A percentile compares a stretch with the other conserved stretches of the same genome.
phyloP scores from a whole-genome alignment of 208 protist genomes.

The Sergeia podlipaevii region DNA sequence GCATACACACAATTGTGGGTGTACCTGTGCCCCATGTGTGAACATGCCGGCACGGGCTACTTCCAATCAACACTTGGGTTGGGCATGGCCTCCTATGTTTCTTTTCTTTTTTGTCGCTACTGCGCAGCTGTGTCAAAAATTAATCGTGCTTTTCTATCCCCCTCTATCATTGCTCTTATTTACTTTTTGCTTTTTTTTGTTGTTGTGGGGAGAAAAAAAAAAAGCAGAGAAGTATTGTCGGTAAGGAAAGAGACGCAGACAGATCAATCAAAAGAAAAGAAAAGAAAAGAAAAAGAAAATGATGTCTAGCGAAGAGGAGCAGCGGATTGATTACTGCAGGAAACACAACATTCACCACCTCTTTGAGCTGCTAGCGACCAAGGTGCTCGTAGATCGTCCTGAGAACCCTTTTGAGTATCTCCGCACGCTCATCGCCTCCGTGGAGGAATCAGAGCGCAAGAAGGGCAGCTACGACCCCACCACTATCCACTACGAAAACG shows the following conservation, averaged over 20 bases:
- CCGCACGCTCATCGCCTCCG: slow-evolving; percentile 52
- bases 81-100: too few species aligned
- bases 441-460: slow-evolving; percentile 77
- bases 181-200: slow-evolving; percentile 9
- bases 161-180: background rate
- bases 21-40: too few species aligned
- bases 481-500: slow-evolving; percentile 33
- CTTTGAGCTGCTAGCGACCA: slow-evolving; percentile 88
- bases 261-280: background rate
- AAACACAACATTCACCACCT: slow-evolving; percentile 90
- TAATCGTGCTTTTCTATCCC: too few species aligned
- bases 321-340: slow-evolving; percentile 81
- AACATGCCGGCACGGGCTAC: too few species aligned
- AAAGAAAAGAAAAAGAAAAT: background rate
- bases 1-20: too few species aligned
- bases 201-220: background rate
- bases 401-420: slow-evolving; percentile 88
- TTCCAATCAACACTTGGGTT: too few species aligned
- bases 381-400: slow-evolving; percentile 80
- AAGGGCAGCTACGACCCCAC: slow-evolving; percentile 82
- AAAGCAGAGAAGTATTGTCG: background rate
- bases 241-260: background rate
- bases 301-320: slow-evolving; percentile 67
- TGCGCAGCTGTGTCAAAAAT: too few species aligned
- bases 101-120: too few species aligned